Percentiles rank a stretch among this genome's conserved stretches.
Conservation (phyloP, 495 filamentous ascomycete species). For the Penicillium maclennaniae region DNA sequence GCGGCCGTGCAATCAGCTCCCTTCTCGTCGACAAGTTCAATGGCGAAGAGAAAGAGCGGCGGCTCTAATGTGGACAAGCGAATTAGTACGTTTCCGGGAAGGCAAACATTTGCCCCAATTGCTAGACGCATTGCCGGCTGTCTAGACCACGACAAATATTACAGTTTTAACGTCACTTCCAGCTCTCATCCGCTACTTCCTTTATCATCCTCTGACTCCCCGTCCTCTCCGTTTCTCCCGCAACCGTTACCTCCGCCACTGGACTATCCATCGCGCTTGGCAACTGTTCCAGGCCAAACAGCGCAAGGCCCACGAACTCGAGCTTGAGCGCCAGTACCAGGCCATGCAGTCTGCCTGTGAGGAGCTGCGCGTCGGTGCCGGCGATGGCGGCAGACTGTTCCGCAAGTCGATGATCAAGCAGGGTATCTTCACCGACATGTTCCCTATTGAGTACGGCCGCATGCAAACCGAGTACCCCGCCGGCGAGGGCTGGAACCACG, state of each 20-base stretch:
- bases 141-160: conserved; percentile 1
- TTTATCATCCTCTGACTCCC: conserved; percentile 61
- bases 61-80: conserved; percentile 30
- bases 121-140: background rate
- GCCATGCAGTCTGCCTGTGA: conserved; percentile 77
- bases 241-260: conserved; percentile 87
- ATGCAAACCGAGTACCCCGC: conserved; percentile 74
- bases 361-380: conserved; percentile 66
- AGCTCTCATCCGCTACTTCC: conserved; percentile 65
- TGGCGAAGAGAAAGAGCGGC: conserved; percentile 31
- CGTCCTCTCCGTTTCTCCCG: conserved; percentile 82
- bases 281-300: conserved; percentile 63
- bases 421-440: conserved; percentile 58
- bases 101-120: background rate
- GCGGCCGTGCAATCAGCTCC: conserved; percentile 29
- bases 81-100: conserved; percentile 45
- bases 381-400: conserved; percentile 76
- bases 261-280: conserved; percentile 98
- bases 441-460: conserved; percentile 87
- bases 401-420: conserved; percentile 81
- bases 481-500: conserved; percentile 74
- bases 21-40: conserved; percentile 43
- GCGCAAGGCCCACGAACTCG: conserved; percentile 54
- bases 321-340: conserved; percentile 72
- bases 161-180: background rate